These are phyloP conservation scores for Hortiboletus flavorubellus DNA, from an alignment of 768 basidiomycete species.

Conservation along the genomic window DNA sequence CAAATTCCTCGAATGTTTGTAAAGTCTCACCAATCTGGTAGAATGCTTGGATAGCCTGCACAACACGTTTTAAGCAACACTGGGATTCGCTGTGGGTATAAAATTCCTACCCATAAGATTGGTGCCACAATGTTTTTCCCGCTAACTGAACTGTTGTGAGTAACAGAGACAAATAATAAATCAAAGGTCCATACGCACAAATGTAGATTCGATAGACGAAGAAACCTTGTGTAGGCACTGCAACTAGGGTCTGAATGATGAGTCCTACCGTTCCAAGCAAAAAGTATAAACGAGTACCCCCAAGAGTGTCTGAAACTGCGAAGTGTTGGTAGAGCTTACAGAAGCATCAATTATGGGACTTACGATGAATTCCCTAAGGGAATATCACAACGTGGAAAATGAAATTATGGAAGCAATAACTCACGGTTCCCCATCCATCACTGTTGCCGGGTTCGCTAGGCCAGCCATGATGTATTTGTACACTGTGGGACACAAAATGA, in stretches of 20 bases:
- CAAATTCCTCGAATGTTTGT: no score
- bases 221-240: not conserved
- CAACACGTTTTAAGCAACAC: not conserved
- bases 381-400: no score
- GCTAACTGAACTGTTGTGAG: not conserved
- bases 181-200: not conserved
- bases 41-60: not conserved
- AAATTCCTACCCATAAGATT: not conserved
- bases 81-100: no score
- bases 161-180: not conserved
- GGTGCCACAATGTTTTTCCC: not conserved
- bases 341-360: not conserved
- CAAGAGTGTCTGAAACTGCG: not conserved
- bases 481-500: no score
- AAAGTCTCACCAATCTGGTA: not conserved
- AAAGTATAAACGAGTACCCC: not conserved
- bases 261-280: not conserved
- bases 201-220: not conserved
- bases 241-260: not conserved
- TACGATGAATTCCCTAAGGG: constrained; percentile 1
- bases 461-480: no score
- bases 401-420: not conserved
- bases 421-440: no score
- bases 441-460: no score
- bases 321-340: not conserved